A percentile compares a stretch with the other conserved stretches of the same genome.
phyloP scores from a whole-genome alignment of 2,329 filamentous ascomycete genomes.

The Colletotrichum spaethianum region DNA sequence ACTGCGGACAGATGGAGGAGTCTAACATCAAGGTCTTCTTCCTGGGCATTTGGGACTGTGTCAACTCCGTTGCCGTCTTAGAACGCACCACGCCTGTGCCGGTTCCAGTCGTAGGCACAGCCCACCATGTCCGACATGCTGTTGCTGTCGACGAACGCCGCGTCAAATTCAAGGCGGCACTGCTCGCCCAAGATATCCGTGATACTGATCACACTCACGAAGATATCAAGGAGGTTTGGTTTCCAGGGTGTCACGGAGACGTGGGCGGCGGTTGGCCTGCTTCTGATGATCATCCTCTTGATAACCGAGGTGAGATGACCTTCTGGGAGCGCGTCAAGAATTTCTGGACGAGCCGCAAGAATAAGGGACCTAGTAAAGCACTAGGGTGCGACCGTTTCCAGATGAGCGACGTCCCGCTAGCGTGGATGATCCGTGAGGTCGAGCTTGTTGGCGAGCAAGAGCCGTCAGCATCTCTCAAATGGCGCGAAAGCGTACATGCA shows the following conservation, averaged over 20 bases:
- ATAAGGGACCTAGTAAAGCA: conserved; percentile 49
- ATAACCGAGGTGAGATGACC: conserved; percentile 45
- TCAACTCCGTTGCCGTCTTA: conserved; percentile 63
- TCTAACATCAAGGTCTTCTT: conserved; percentile 65
- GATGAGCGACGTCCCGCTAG: conserved; percentile 65
- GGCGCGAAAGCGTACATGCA: conserved; percentile 49
- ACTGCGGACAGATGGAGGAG: conserved; percentile 40
- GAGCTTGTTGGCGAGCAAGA: conserved; percentile 54
- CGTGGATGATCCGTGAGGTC: conserved; percentile 68
- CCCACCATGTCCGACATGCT: conserved; percentile 64
- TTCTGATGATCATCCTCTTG: conserved; percentile 45
- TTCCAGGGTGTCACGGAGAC: conserved; percentile 67
- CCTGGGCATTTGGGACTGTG: conserved; percentile 69
- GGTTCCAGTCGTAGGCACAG: conserved; percentile 56
- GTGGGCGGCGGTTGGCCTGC: conserved; percentile 67
- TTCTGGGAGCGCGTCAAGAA: conserved; percentile 54
- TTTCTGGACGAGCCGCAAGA: conserved; percentile 52
- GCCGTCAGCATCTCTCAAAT: conserved; percentile 50
- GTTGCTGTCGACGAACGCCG: conserved; percentile 68
- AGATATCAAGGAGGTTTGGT: conserved; percentile 67
- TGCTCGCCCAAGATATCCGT: conserved; percentile 59
- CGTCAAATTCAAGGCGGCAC: conserved; percentile 68
- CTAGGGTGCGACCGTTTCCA: conserved; percentile 53
- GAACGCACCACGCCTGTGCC: conserved; percentile 56
- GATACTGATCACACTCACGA: conserved; percentile 48